Conservation (phyloP, 257 asterid species). For the Plectranthus barbatus region DNA sequence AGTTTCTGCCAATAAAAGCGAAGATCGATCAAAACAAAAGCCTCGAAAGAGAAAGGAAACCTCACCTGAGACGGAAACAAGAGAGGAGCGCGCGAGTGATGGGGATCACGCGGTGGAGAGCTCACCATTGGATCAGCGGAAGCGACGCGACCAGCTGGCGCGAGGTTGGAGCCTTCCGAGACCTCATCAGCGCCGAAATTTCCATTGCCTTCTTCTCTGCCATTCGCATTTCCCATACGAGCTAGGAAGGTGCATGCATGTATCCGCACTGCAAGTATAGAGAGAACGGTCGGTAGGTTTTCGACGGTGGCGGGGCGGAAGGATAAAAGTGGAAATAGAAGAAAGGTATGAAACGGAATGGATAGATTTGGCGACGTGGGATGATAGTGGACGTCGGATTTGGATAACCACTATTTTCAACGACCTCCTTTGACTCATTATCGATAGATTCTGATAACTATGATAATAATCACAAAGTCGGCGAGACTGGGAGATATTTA, state of each 20-base stretch:
- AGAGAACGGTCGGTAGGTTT: not conserved
- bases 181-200: constrained; percentile 24
- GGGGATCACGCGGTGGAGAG: constrained; percentile 59
- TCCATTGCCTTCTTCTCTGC: constrained; percentile 35
- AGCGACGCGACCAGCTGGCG: constrained; percentile 31
- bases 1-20: not conserved
- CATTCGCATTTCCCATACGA: constrained; percentile 73
- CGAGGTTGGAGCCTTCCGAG: constrained; percentile 29
- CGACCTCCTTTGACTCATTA: constrained; percentile 13
- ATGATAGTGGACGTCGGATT: constrained; percentile 23
- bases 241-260: not conserved
- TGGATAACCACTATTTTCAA: constrained; percentile 41
- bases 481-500: too few relatives aligned
- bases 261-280: not conserved
- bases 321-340: constrained; percentile 14
- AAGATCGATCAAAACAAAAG: not conserved
- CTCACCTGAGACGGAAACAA: constrained; percentile 62
- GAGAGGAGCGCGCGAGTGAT: constrained; percentile 44
- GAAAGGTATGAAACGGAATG: constrained; percentile 10
- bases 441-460: too few relatives aligned
- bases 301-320: constrained; percentile 1
- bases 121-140: constrained; percentile 60
- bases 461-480: too few relatives aligned
- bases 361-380: constrained; percentile 43
- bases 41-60: not conserved